These are phyloP conservation scores for Coprinellus micaceus DNA, from an alignment of 768 basidiomycete species.

Conservation along the genomic window DNA sequence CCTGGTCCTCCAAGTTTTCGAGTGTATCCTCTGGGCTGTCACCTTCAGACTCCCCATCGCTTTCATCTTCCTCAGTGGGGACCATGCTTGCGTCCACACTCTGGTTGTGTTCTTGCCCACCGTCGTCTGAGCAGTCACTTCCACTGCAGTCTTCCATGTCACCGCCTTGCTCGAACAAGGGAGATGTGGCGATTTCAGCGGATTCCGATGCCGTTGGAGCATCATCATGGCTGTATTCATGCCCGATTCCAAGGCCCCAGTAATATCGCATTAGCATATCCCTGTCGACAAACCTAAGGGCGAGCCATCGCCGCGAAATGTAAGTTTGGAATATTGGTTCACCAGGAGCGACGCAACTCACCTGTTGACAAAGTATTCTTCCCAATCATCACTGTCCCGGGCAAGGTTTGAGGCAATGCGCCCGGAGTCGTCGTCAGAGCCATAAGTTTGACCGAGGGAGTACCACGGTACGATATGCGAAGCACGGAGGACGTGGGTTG, in stretches of 20 bases:
- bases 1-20: neutral
- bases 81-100: neutral
- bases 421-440: constrained; percentile 3
- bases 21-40: neutral
- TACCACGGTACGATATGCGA: constrained; percentile 34
- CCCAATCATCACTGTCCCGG: constrained; percentile 16
- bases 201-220: neutral
- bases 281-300: neutral
- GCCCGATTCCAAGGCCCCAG: neutral
- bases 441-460: constrained; percentile 15
- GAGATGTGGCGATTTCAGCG: neutral
- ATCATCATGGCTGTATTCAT: neutral
- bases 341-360: constrained; percentile 15
- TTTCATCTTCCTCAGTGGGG: neutral
- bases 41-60: neutral
- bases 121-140: neutral
- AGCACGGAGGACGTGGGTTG: constrained; percentile 25
- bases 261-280: constrained; percentile 1
- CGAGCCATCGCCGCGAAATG: neutral
- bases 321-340: too few species aligned
- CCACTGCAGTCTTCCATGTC: neutral
- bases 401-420: constrained; percentile 5
- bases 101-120: too few species aligned
- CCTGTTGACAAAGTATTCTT: constrained; percentile 34
- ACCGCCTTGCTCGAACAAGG: neutral